phyloP scores from a whole-genome alignment of 352 stramenopile species.

The Phytophthora crassamura region DNA sequence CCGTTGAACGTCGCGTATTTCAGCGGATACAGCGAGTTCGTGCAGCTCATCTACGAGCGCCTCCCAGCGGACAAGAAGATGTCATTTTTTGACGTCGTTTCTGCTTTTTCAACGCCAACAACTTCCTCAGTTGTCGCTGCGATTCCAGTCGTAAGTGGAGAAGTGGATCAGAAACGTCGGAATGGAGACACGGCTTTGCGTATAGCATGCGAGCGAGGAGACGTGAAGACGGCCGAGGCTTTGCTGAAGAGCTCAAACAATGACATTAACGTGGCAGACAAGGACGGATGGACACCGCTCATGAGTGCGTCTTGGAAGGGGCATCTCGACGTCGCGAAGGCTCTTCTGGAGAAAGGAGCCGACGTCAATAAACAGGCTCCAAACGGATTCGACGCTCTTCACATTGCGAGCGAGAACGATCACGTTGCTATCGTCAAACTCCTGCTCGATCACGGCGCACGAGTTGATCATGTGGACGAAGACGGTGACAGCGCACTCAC shows the following conservation, averaged over 20 bases:
- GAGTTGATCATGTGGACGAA: conserved; percentile 7
- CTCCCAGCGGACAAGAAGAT: not conserved
- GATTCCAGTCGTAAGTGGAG: not conserved
- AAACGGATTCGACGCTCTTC: conserved; percentile 6
- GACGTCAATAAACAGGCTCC: not conserved
- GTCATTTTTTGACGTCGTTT: not conserved
- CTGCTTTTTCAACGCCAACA: not conserved
- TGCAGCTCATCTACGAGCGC: conserved; percentile 26
- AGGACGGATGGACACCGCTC: not conserved
- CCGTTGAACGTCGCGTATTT: conserved; percentile 25
- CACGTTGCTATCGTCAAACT: conserved; percentile 1
- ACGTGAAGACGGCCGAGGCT: conserved; percentile 14
- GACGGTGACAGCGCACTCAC: conserved; percentile 11
- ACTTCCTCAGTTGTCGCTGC: no score
- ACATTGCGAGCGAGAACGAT: not conserved
- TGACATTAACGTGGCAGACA: conserved; percentile 20
- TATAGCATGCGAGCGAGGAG: conserved; percentile 21
- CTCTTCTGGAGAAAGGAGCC: conserved; percentile 15
- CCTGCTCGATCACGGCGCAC: conserved; percentile 3
- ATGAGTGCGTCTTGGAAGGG: conserved; percentile 6
- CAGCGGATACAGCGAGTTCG: conserved; percentile 27
- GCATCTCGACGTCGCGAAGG: not conserved
- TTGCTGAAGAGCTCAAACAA: conserved; percentile 19
- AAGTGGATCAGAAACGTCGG: conserved; percentile 25
- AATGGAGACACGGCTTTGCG: conserved; percentile 28